Evolutionary conservation across 2,329 filamentous ascomycete genomes (phyloP), one percentile per base, ranked within the genome.

Genomic region (Colletotrichum cuscutae): DNA sequence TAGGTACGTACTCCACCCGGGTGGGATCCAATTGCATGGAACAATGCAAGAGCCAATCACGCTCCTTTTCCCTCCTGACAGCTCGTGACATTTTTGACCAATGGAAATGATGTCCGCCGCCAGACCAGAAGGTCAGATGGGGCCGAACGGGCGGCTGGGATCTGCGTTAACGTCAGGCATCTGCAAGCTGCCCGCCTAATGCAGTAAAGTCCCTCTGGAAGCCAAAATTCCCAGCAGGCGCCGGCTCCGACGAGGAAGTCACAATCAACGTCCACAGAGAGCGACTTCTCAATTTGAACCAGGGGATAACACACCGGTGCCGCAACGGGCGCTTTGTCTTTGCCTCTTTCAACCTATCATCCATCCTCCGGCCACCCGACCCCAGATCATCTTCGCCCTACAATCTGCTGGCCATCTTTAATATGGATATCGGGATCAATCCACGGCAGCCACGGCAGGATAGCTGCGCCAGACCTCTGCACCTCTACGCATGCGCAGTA

Each of bases 161-260:
- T 72, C 70, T 72, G 66, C 66, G 66, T 66, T 72, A 70, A 72
- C 64, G 60, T 57, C 35, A 70, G 70, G 66, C 70, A 65, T 52
- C 54, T 59, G 65, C 53, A 57, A 52, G 28, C 56, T 60, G 24
- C 28, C 42, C 42, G 19, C 42, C 37, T 42, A 42, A 42, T n/a
- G 42, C 8, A 49, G 42, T n/a, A 49, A 22, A 49, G 42, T n/a
- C 19, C 42, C 42, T 49, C 19, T 49, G 42, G 42, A 49, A 49
- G 42, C 42, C 15, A n/a, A 15, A 49, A 30, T 52, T 62, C 26
- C 42, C 26, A 62, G 42, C 26, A 35, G 37, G 53, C 69, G 66
- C 65, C 65, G 65, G 65, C 69, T 69, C 59, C 59, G 69, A 68
- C 26, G 30, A 63, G 19, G 19, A 53, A 13, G 28, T 46, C 35